Conservation (phyloP, 1,284 basidiomycete species). For the Bondarzewia mesenterica region DNA sequence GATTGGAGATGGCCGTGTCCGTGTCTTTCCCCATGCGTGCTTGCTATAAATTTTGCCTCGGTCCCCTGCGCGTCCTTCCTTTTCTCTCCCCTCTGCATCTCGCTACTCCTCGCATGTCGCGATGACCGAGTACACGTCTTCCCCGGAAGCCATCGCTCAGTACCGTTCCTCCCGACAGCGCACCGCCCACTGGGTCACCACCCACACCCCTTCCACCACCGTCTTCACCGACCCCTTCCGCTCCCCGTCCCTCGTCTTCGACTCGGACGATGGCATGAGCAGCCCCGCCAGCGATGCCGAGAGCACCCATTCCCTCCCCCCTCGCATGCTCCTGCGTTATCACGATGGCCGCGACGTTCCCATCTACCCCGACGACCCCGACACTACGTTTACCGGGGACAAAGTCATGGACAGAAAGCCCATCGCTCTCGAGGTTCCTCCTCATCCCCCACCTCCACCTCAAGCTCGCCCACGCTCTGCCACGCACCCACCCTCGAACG, state of each 20-base stretch:
- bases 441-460: neutral
- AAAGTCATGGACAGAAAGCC: conserved; percentile 4
- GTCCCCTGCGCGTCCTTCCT: too few relatives aligned
- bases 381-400: neutral
- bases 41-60: too few relatives aligned
- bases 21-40: too few relatives aligned
- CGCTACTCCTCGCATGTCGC: neutral
- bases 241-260: conserved; percentile 41
- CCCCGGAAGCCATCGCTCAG: conserved; percentile 47
- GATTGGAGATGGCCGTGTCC: too few relatives aligned
- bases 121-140: conserved; percentile 63
- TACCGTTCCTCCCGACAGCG: conserved; percentile 49
- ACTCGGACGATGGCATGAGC: conserved; percentile 36
- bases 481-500: conserved; percentile 4
- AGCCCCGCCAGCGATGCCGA: conserved; percentile 49
- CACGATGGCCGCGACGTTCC: conserved; percentile 37
- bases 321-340: conserved; percentile 62
- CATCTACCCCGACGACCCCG: conserved; percentile 2
- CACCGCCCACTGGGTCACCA: conserved; percentile 49
- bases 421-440: neutral
- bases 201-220: conserved; percentile 25
- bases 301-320: conserved; percentile 59
- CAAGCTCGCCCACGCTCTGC: neutral
- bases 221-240: conserved; percentile 48
- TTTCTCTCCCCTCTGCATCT: conserved; percentile 4